These are phyloP conservation scores for Pseudogymnoascus sp. DNA, from an alignment of 2,329 filamentous ascomycete genomes.

Conservation along the genomic window DNA sequence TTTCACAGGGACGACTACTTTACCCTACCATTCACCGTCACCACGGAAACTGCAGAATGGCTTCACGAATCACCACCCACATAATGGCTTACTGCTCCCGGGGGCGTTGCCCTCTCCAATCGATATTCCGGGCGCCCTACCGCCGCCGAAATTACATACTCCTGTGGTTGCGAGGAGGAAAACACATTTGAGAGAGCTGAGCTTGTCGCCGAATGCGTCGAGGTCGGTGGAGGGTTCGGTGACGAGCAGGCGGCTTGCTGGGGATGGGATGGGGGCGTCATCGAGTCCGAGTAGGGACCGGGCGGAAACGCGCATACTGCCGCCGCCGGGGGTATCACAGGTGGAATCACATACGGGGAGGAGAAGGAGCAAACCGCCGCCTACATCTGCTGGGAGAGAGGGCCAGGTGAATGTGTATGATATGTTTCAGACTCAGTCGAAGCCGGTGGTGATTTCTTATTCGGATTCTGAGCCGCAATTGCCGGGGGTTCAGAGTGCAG, in stretches of 20 bases:
- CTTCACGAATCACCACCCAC: background rate
- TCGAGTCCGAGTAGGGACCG: background rate
- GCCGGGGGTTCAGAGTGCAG: background rate
- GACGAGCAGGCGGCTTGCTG: background rate
- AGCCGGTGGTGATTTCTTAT: background rate
- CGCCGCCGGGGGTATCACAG: background rate
- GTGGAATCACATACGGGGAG: too few relatives aligned
- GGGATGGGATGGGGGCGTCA: background rate
- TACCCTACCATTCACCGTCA: background rate
- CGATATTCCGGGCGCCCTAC: background rate
- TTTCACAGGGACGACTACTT: background rate
- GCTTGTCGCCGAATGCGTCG: background rate
- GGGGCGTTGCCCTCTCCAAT: background rate
- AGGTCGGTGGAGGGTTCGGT: background rate
- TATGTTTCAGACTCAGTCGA: background rate
- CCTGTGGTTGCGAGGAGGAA: background rate
- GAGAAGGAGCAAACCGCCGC: too few relatives aligned
- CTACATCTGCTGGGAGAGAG: background rate
- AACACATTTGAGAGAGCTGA: background rate
- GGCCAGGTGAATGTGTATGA: background rate
- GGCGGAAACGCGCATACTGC: constrained; percentile 14
- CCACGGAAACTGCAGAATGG: background rate
- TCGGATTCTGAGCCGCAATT: background rate
- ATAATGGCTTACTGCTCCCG: background rate
- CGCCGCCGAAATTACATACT: background rate